Base-by-base conservation (phyloP, 768 basidiomycete genomes). In the Agaricus sinodeliciosus region DNA sequence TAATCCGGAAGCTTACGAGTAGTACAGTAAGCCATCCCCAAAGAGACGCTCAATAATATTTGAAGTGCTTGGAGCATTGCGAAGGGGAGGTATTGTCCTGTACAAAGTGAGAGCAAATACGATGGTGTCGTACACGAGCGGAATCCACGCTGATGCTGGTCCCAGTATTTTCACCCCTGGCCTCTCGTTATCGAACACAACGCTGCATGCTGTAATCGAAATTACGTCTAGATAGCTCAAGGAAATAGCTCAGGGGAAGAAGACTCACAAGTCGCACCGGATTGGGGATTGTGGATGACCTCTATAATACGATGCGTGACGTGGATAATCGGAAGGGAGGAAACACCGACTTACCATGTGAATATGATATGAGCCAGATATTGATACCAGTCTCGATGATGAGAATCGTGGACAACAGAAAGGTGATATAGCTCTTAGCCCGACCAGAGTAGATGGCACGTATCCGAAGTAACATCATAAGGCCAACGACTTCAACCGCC, bases 381-480 rank as follows among this genome's bases (percentile, higher is more conserved):
- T 80, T 82, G 57, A 79, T 61, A 3, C 59, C 64, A 16, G 76
- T 67, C 65, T 78, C 75, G 22, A 72, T 49, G 11, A 73, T 6
- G 37, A 81, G 71, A 6, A 84, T 44, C 39, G 61, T 9, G 49
- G 65, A 60, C 48, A 70, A 56, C 15, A 58, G 27, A 54, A 59
- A 56, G 51, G 65, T 56, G 31, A 72, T 62, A 62, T 63, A 64
- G 49, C 60, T 62, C 13, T 68, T 66, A 26, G 59, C 55, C 9
- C 37, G 37, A 13, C 37, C 37, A 15, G 66, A 63, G 51, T 74
- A 76, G 39, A 77, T 55, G 8, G 72, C 73, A 16, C 64, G 59
- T 49, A 77, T 67, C 16, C 81, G 77, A 3, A 82, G 56, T 18
- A 80, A 65, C 81, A 84, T 81, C 80, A 84, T 81, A 15, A 80